A percentile compares a stretch with the other conserved stretches of the same genome.
These are phyloP conservation scores for Tulasnella sp. DNA, from an alignment of 768 basidiomycete genomes.

Conservation along the genomic window DNA sequence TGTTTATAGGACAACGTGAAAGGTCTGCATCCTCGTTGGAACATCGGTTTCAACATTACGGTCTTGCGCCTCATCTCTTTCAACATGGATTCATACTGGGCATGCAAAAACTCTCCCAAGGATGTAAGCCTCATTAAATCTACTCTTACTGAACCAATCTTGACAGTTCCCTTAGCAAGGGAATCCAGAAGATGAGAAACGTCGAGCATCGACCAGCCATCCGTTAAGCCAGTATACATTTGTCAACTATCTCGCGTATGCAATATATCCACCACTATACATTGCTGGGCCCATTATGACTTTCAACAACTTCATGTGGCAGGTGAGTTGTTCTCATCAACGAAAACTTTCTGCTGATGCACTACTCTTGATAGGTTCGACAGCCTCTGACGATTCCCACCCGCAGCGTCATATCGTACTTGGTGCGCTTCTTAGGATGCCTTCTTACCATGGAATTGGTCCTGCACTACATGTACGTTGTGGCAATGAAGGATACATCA, in stretches of 20 bases:
- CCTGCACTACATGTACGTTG: conserved; percentile 90
- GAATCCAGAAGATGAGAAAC: conserved; percentile 38
- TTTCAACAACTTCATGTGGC: conserved; percentile 91
- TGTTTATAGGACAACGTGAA: conserved; percentile 39
- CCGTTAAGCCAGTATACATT: conserved; percentile 44
- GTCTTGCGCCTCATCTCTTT: conserved; percentile 90
- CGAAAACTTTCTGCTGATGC: background rate
- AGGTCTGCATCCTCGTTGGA: conserved; percentile 85
- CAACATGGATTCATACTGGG: conserved; percentile 88
- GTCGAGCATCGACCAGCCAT: conserved; percentile 46
- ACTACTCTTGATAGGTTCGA: conserved; percentile 37
- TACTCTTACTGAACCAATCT: background rate
- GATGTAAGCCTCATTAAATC: conserved; percentile 30
- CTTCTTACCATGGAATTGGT: conserved; percentile 81
- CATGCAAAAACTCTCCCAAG: conserved; percentile 31
- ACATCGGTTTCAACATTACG: conserved; percentile 88
- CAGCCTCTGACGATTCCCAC: conserved; percentile 37
- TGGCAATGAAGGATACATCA: conserved; percentile 82
- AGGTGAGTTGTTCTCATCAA: conserved; percentile 38
- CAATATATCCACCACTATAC: conserved; percentile 87
- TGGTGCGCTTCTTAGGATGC: conserved; percentile 54
- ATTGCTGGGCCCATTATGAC: conserved; percentile 94
- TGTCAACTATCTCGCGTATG: conserved; percentile 65
- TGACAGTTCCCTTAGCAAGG: conserved; percentile 23
- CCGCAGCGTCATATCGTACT: conserved; percentile 37